A percentile compares a stretch with the other conserved stretches of the same genome.
Conservation (phyloP, 108 stramenopile species). For the Stephanodiscus triporus region DNA sequence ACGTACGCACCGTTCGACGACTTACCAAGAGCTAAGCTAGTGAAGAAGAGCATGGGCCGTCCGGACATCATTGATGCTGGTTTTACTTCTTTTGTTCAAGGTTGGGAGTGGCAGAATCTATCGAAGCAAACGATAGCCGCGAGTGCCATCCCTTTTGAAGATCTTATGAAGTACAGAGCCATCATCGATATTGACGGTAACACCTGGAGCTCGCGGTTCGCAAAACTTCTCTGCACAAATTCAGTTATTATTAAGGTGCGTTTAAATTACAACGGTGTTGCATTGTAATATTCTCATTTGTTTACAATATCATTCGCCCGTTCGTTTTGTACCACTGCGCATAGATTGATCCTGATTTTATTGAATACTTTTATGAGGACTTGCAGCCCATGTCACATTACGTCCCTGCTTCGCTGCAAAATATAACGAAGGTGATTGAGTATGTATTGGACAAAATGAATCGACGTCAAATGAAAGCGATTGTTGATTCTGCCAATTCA, state of each 20-base stretch:
- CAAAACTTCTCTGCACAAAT: constrained; percentile 44
- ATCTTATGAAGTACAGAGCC: constrained; percentile 31
- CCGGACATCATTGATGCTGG: constrained; percentile 13
- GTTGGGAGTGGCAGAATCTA: neutral
- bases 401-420: constrained; percentile 6
- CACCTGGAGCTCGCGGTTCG: constrained; percentile 40
- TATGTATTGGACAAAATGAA: constrained; percentile 10
- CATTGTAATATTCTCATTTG: neutral
- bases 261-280: neutral
- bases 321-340: neutral
- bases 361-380: constrained; percentile 16
- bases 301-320: neutral
- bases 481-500: constrained; percentile 12
- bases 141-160: neutral
- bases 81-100: constrained; percentile 14
- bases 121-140: constrained; percentile 4
- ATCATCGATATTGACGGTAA: constrained; percentile 56
- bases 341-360: constrained; percentile 10
- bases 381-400: constrained; percentile 7
- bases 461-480: constrained; percentile 6
- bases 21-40: constrained; percentile 6
- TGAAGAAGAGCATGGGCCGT: constrained; percentile 11
- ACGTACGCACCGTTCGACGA: neutral
- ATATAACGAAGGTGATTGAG: constrained; percentile 5
- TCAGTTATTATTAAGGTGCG: constrained; percentile 46